These are phyloP conservation scores for Naganishia cerealis DNA, from an alignment of 1,284 basidiomycete genomes.

Conservation along the genomic window DNA sequence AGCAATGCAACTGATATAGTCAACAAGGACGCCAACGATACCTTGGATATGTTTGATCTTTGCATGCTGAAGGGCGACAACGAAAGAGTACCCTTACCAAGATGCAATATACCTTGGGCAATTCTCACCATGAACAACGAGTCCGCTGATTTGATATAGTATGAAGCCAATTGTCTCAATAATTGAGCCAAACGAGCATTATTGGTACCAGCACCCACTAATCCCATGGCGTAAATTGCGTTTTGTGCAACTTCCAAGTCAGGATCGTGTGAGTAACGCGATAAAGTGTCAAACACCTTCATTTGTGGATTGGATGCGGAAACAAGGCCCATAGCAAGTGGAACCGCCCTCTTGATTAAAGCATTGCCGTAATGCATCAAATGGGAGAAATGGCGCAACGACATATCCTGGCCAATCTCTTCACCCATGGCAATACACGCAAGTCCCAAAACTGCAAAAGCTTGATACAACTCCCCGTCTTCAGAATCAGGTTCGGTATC, in stretches of 20 bases:
- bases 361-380: constrained; percentile 99
- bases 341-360: constrained; percentile 86
- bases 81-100: too few relatives aligned
- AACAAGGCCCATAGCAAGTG: constrained; percentile 90
- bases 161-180: constrained; percentile 91
- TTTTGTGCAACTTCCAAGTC: constrained; percentile 94
- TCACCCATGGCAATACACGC: constrained; percentile 97
- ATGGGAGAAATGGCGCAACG: constrained; percentile 88
- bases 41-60: too few relatives aligned
- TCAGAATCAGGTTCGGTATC: too few relatives aligned
- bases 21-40: too few relatives aligned
- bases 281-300: constrained; percentile 93
- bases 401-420: constrained; percentile 97
- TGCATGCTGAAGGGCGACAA: too few relatives aligned
- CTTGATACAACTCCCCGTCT: too few relatives aligned
- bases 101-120: too few relatives aligned
- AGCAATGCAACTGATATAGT: too few relatives aligned
- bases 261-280: constrained; percentile 99
- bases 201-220: constrained; percentile 96
- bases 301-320: constrained; percentile 94
- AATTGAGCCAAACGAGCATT: constrained; percentile 97
- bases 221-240: constrained; percentile 97
- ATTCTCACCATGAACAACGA: constrained; percentile 96
- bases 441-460: constrained; percentile 91
- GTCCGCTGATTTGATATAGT: constrained; percentile 96